Evolutionary conservation across 805 yeast genomes (phyloP).

Genomic region (Saccharomycopsis fibuligera): DNA sequence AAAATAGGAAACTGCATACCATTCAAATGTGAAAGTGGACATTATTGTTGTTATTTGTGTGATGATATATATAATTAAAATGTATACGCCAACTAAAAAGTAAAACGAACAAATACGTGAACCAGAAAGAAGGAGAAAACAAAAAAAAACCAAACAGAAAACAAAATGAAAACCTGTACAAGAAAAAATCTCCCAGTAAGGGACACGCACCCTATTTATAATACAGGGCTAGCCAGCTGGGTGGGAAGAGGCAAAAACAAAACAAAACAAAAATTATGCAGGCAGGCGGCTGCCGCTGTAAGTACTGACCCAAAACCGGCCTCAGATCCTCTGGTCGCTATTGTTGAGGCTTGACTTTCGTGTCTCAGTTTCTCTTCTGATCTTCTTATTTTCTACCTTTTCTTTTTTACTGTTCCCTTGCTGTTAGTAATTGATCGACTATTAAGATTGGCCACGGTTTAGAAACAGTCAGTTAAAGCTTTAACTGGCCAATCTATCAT

Average conservation of each 20-base stretch:
- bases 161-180: neutral
- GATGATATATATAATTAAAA: neutral
- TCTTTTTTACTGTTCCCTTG: too few species aligned
- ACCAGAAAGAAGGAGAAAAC: neutral
- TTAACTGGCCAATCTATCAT: too few species aligned
- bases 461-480: neutral
- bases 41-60: constrained; percentile 2
- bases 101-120: neutral
- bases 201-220: neutral
- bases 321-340: neutral
- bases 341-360: too few species aligned
- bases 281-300: neutral
- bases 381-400: too few species aligned
- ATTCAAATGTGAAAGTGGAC: constrained; percentile 16
- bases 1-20: neutral
- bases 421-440: too few species aligned
- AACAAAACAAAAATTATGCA: neutral
- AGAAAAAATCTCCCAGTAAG: neutral
- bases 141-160: neutral
- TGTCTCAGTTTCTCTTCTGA: too few species aligned
- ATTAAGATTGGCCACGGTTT: neutral
- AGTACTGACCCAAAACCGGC: neutral
- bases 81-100: neutral
- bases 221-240: neutral
- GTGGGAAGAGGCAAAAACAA: neutral